Percentiles rank a stretch among this genome's conserved stretches.
These are phyloP conservation scores for Ogataea pilisensis DNA, from an alignment of 805 yeast genomes.

Conservation along the genomic window DNA sequence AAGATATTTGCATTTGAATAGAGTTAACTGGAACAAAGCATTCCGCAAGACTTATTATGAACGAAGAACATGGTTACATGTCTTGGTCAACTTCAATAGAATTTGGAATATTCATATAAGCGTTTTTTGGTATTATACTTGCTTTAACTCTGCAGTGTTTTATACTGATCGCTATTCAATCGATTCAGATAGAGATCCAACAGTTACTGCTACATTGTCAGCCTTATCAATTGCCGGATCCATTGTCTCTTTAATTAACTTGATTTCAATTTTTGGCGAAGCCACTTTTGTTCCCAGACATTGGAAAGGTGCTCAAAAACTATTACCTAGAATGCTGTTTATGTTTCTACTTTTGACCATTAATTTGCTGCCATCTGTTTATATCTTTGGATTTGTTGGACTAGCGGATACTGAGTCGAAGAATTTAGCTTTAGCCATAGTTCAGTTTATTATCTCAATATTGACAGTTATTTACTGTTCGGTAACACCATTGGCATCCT, in stretches of 20 bases:
- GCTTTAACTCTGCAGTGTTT: constrained; percentile 46
- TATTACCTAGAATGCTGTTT: constrained; percentile 43
- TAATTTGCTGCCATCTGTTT: constrained; percentile 48
- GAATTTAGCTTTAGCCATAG: constrained; percentile 43
- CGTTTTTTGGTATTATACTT: constrained; percentile 49
- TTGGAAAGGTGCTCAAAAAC: constrained; percentile 69
- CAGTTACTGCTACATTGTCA: constrained; percentile 40
- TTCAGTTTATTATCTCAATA: constrained; percentile 55
- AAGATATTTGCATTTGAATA: constrained; percentile 31
- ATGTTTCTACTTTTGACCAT: constrained; percentile 39
- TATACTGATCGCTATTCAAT: constrained; percentile 42
- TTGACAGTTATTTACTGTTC: constrained; percentile 54
- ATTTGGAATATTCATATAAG: constrained; percentile 51
- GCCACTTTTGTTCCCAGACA: constrained; percentile 61
- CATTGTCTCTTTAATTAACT: constrained; percentile 51
- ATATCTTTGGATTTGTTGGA: constrained; percentile 41
- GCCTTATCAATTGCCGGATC: constrained; percentile 46
- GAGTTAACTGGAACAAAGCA: constrained; percentile 37
- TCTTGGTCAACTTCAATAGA: constrained; percentile 45
- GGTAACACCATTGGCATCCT: constrained; percentile 53
- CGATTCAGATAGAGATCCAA: constrained; percentile 40
- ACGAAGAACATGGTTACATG: constrained; percentile 46
- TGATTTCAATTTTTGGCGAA: constrained; percentile 56
- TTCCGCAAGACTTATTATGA: constrained; percentile 46
- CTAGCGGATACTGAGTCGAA: constrained; percentile 29